Conservation (phyloP, 352 stramenopile species). For the Pythium aquatile region DNA sequence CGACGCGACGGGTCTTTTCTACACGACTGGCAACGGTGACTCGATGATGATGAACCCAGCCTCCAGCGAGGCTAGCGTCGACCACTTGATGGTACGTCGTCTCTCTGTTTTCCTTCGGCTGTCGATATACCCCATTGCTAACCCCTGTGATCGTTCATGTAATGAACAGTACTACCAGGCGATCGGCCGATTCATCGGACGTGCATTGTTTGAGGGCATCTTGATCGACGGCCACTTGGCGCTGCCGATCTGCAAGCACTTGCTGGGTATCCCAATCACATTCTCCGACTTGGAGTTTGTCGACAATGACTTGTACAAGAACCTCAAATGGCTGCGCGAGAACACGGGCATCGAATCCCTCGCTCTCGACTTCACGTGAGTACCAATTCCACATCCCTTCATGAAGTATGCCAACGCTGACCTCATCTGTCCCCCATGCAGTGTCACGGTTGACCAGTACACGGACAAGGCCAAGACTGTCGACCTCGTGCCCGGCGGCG, state of each 20-base stretch:
- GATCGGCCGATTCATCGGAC: constrained; percentile 86
- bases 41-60: constrained; percentile 85
- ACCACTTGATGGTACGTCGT: constrained; percentile 67
- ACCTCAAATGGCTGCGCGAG: constrained; percentile 81
- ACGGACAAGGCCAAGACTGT: constrained; percentile 83
- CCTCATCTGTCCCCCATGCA: constrained; percentile 10
- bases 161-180: constrained; percentile 77
- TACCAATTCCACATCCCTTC: constrained; percentile 5
- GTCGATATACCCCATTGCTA: not conserved
- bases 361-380: constrained; percentile 80
- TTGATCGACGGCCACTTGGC: constrained; percentile 82
- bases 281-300: constrained; percentile 91
- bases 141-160: constrained; percentile 21
- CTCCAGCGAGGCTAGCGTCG: constrained; percentile 76
- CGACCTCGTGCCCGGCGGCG: constrained; percentile 94
- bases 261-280: constrained; percentile 87
- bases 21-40: constrained; percentile 66
- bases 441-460: constrained; percentile 73
- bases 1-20: constrained; percentile 79
- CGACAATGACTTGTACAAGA: constrained; percentile 86
- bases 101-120: constrained; percentile 26
- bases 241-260: constrained; percentile 87
- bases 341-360: constrained; percentile 80
- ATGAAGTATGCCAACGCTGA: not conserved
- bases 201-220: constrained; percentile 87